These are phyloP conservation scores for Pelargonium myrrhifolium DNA, from an alignment of 441 rosid genomes.

Conservation along the genomic window DNA sequence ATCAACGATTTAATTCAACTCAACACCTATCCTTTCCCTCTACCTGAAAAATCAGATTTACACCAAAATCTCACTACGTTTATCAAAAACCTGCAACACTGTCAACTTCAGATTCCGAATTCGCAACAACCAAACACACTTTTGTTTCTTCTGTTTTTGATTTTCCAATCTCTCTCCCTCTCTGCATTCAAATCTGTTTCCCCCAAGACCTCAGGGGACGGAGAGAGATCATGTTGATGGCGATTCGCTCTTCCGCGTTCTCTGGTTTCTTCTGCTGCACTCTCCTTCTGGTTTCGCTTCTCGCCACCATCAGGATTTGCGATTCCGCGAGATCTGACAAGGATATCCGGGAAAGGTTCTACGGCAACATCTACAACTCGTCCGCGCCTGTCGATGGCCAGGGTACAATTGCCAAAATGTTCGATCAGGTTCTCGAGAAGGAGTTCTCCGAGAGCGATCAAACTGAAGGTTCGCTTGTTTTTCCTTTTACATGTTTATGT, in stretches of 20 bases:
- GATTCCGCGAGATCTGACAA: constrained; percentile 66
- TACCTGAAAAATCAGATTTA: background rate
- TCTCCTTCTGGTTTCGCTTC: constrained; percentile 25
- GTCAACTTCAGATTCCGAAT: too few relatives aligned
- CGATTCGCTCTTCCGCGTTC: too few relatives aligned
- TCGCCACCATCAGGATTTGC: constrained; percentile 15
- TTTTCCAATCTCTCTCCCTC: background rate
- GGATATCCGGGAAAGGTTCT: constrained; percentile 77
- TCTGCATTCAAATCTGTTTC: background rate
- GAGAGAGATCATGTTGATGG: constrained; percentile 22
- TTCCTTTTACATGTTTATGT: background rate
- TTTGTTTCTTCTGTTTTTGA: too few relatives aligned
- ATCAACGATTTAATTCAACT: constrained; percentile 1
- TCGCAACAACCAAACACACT: too few relatives aligned
- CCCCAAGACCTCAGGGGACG: background rate
- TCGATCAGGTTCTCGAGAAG: constrained; percentile 86
- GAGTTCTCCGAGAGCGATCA: constrained; percentile 90
- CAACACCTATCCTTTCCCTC: constrained; percentile 1
- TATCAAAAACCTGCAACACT: background rate
- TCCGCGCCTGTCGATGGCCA: constrained; percentile 55
- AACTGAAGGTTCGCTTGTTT: constrained; percentile 53
- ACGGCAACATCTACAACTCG: constrained; percentile 70
- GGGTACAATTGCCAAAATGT: constrained; percentile 83
- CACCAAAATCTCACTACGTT: background rate
- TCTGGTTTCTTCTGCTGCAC: too few relatives aligned